These are phyloP conservation scores for Paracorniculantispora psalliotae DNA, from an alignment of 2,329 filamentous ascomycete genomes.

Conservation along the genomic window DNA sequence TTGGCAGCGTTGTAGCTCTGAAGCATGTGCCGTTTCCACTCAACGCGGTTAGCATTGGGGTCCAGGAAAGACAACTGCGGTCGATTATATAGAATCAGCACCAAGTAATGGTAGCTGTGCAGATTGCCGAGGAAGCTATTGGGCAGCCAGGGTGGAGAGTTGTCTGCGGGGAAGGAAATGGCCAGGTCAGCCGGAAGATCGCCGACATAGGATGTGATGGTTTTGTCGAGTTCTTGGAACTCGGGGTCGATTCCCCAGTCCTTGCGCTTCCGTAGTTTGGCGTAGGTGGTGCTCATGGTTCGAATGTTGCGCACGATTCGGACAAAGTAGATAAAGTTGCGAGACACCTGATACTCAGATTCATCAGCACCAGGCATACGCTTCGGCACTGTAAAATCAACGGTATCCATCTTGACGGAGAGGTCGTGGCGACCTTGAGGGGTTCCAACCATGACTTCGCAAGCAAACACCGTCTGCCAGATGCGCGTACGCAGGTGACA, in stretches of 20 bases:
- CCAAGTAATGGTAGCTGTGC: constrained; percentile 83
- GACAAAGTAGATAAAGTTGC: constrained; percentile 79
- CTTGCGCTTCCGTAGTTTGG: constrained; percentile 67
- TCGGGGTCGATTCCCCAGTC: constrained; percentile 86
- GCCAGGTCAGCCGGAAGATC: constrained; percentile 75
- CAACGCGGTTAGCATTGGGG: constrained; percentile 61
- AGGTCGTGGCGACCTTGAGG: constrained; percentile 85
- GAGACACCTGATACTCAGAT: constrained; percentile 69
- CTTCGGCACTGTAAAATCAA: constrained; percentile 66
- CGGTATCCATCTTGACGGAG: constrained; percentile 65
- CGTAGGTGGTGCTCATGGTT: constrained; percentile 69
- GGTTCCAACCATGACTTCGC: constrained; percentile 88
- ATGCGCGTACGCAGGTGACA: constrained; percentile 81
- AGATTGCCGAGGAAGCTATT: constrained; percentile 87
- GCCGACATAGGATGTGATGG: constrained; percentile 69
- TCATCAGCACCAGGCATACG: constrained; percentile 64
- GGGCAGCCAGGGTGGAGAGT: constrained; percentile 75
- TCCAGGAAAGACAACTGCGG: constrained; percentile 79
- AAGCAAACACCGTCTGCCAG: constrained; percentile 82
- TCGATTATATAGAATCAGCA: constrained; percentile 79
- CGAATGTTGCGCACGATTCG: constrained; percentile 74
- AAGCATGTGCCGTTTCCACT: constrained; percentile 85
- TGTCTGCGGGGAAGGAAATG: constrained; percentile 71
- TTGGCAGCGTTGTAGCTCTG: constrained; percentile 83
- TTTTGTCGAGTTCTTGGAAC: constrained; percentile 72